phyloP scores from a whole-genome alignment of 2,329 filamentous ascomycete species.

The Botrytis tulipae region DNA sequence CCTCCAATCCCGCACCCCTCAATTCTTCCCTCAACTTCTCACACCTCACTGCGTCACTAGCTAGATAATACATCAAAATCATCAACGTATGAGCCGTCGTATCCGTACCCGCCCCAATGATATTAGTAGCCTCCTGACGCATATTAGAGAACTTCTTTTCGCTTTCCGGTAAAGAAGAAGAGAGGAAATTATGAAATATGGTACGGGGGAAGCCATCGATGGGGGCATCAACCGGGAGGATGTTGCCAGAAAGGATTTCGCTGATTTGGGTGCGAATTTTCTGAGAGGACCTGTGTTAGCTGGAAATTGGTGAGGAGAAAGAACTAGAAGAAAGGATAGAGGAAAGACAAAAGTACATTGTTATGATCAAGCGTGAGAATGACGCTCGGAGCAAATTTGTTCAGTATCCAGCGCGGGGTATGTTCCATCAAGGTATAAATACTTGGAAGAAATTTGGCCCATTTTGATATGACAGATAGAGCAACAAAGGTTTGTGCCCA shows the following conservation, averaged over 20 bases:
- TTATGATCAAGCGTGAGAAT: neutral
- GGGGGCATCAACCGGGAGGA: slow-evolving; percentile 16
- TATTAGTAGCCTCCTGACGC: slow-evolving; percentile 28
- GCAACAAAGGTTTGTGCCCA: slow-evolving; percentile 20
- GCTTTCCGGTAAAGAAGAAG: slow-evolving; percentile 24
- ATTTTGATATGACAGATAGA: neutral
- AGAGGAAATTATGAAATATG: slow-evolving; percentile 29
- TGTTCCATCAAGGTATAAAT: neutral
- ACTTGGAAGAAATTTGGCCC: slow-evolving; percentile 1
- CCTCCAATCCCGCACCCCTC: neutral
- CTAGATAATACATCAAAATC: slow-evolving; percentile 25
- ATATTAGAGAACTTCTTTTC: slow-evolving; percentile 27
- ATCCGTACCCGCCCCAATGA: slow-evolving; percentile 30
- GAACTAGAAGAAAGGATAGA: neutral
- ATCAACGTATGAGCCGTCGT: slow-evolving; percentile 27
- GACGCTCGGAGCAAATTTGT: neutral
- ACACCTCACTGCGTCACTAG: slow-evolving; percentile 17
- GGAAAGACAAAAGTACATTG: neutral
- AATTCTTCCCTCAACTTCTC: slow-evolving; percentile 28
- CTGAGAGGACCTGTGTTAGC: neutral
- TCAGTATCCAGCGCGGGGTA: neutral
- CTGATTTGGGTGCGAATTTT: slow-evolving; percentile 7
- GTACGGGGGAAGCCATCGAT: slow-evolving; percentile 18
- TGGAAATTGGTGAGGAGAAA: too few species aligned
- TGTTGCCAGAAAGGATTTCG: neutral